These are phyloP conservation scores for Stephania yunnanensis DNA, from an alignment of 164 flowering plant species.

Conservation along the genomic window DNA sequence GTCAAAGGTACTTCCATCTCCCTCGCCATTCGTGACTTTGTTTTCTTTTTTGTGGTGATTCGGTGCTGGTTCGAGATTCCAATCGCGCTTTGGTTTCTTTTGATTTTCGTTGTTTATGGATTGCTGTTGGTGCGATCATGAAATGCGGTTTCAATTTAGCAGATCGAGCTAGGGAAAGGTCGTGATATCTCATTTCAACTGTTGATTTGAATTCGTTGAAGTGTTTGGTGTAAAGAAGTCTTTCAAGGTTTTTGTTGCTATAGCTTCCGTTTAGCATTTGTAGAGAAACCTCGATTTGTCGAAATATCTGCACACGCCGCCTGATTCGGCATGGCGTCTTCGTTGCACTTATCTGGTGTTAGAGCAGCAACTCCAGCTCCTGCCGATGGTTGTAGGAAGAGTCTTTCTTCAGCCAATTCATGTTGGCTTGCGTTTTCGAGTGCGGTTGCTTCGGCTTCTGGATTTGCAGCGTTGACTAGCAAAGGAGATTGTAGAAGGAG, in stretches of 20 bases:
- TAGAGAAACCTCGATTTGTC: constrained; percentile 12
- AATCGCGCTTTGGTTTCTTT: too few relatives aligned
- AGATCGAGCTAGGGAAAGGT: background rate
- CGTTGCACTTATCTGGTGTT: constrained; percentile 34
- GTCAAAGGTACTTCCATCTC: background rate
- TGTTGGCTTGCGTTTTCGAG: constrained; percentile 8
- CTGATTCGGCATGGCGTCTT: constrained; percentile 34
- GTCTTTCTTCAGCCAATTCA: background rate
- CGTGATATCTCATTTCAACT: background rate
- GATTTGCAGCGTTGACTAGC: constrained; percentile 7
- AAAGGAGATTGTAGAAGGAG: constrained; percentile 16
- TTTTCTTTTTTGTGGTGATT: too few relatives aligned
- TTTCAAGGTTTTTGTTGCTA: background rate
- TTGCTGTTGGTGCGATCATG: background rate
- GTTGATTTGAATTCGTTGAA: background rate
- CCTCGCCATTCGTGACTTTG: background rate
- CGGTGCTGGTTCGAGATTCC: too few relatives aligned
- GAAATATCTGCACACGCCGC: background rate
- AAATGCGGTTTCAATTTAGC: constrained; percentile 3
- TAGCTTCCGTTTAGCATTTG: background rate
- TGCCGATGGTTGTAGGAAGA: background rate
- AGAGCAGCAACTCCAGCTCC: constrained; percentile 14
- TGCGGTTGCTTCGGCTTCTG: constrained; percentile 17
- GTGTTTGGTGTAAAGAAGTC: background rate
- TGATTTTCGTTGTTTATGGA: too few relatives aligned